A percentile compares a stretch with the other conserved stretches of the same genome.
Conservation (phyloP, 1,284 basidiomycete genomes). For the Crepidotus sp. region DNA sequence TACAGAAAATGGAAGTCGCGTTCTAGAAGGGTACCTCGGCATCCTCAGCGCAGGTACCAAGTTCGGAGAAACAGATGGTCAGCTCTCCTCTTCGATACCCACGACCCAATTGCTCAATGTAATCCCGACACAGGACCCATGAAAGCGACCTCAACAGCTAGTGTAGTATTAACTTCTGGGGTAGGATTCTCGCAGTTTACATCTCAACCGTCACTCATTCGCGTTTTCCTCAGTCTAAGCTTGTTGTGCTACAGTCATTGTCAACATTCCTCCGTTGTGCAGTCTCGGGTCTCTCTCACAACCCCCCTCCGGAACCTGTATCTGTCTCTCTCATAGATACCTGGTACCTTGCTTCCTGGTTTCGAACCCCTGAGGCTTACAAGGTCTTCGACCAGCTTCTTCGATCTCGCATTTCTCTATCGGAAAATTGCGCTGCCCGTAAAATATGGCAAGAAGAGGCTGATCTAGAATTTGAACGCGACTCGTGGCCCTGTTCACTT, state of each 20-base stretch:
- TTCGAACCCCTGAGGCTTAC: slow-evolving; percentile 40
- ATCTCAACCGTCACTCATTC: neutral
- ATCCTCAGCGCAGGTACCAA: slow-evolving; percentile 59
- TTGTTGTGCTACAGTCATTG: slow-evolving; percentile 52
- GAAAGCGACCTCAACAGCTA: slow-evolving; percentile 52
- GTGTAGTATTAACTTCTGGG: slow-evolving; percentile 52
- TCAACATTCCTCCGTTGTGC: slow-evolving; percentile 47
- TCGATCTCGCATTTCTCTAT: slow-evolving; percentile 16
- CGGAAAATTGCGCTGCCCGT: neutral
- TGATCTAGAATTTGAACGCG: slow-evolving; percentile 27
- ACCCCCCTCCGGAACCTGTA: slow-evolving; percentile 37
- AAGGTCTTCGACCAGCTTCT: slow-evolving; percentile 36
- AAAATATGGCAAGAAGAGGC: slow-evolving; percentile 25
- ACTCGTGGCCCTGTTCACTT: slow-evolving; percentile 22
- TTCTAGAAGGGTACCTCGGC: slow-evolving; percentile 69
- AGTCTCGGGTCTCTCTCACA: slow-evolving; percentile 22
- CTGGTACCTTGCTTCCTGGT: slow-evolving; percentile 48
- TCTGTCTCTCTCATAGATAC: slow-evolving; percentile 20
- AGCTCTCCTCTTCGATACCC: neutral
- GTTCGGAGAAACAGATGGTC: slow-evolving; percentile 50
- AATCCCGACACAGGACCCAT: slow-evolving; percentile 31
- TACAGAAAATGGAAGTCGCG: slow-evolving; percentile 47
- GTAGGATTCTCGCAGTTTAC: slow-evolving; percentile 31
- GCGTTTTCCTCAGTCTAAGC: slow-evolving; percentile 43
- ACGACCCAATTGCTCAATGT: slow-evolving; percentile 6